Evolutionary conservation across 176 grass and related monocot species (phyloP).

Genomic region (Bonia amplexicaulis): DNA sequence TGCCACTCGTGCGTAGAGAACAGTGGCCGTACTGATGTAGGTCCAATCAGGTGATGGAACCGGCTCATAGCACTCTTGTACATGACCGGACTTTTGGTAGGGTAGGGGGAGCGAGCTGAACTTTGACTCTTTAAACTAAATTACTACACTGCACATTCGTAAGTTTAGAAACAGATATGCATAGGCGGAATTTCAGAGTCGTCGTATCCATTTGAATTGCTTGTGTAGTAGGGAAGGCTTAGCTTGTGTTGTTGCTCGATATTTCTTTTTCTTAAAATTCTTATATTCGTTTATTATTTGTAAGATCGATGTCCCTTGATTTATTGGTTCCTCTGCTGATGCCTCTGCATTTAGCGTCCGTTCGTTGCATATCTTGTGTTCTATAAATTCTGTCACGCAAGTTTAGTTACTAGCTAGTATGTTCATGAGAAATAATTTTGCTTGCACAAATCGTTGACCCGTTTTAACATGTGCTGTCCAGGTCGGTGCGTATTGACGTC

Average conservation of each 20-base stretch:
- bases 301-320: background rate
- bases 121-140: background rate
- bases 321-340: background rate
- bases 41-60: slow-evolving; percentile 2
- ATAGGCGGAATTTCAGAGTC: background rate
- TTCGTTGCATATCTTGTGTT: background rate
- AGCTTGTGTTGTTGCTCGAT: background rate
- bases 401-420: too few relatives aligned
- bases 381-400: background rate
- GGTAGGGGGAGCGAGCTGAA: background rate
- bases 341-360: background rate
- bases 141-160: background rate
- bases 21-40: background rate
- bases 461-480: background rate
- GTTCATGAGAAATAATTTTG: background rate
- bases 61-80: background rate
- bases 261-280: background rate
- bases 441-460: background rate
- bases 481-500: background rate
- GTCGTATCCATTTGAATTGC: background rate
- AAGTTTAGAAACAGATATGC: background rate
- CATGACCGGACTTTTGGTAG: background rate
- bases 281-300: background rate
- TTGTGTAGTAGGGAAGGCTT: background rate
- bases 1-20: background rate